Conservation (phyloP, 73 alveolate genomes). For the Paramecium caudatum region DNA sequence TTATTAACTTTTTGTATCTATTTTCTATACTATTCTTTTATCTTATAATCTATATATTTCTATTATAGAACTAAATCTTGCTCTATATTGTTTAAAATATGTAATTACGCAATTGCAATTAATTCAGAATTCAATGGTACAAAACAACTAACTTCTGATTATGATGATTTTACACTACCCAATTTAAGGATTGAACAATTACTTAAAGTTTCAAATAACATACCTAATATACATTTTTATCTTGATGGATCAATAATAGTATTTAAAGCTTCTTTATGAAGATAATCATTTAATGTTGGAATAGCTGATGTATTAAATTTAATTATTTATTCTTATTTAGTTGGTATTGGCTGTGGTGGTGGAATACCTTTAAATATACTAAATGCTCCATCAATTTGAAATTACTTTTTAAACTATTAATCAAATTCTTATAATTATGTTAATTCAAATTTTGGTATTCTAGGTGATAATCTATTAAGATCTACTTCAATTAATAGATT, state of each 20-base stretch:
- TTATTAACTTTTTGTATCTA: slow-evolving; percentile 65
- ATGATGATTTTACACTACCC: slow-evolving; percentile 43
- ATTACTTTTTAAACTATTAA: slow-evolving; percentile 1
- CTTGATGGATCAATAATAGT: slow-evolving; percentile 53
- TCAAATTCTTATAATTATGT: slow-evolving; percentile 57
- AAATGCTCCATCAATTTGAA: slow-evolving; percentile 15
- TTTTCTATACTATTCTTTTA: slow-evolving; percentile 32
- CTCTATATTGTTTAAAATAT: not conserved
- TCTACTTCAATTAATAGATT: slow-evolving; percentile 30
- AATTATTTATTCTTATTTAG: not conserved
- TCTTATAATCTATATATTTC: slow-evolving; percentile 62
- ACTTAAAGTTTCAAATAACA: slow-evolving; percentile 59
- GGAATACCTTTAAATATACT: slow-evolving; percentile 37
- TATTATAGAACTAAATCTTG: slow-evolving; percentile 45
- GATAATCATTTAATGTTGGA: slow-evolving; percentile 26
- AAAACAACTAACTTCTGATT: slow-evolving; percentile 63
- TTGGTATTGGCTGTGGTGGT: not conserved
- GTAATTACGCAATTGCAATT: slow-evolving; percentile 49
- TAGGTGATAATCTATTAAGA: slow-evolving; percentile 63
- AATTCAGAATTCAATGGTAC: slow-evolving; percentile 58
- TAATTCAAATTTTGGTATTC: slow-evolving; percentile 71
- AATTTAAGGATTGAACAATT: slow-evolving; percentile 68
- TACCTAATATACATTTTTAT: slow-evolving; percentile 52
- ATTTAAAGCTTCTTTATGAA: slow-evolving; percentile 1
- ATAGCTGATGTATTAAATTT: not conserved